Evolutionary conservation across 225 moss, liverwort and hornwort genomes (phyloP).

Genomic region (Bryoerythrophyllum caledonicum): DNA sequence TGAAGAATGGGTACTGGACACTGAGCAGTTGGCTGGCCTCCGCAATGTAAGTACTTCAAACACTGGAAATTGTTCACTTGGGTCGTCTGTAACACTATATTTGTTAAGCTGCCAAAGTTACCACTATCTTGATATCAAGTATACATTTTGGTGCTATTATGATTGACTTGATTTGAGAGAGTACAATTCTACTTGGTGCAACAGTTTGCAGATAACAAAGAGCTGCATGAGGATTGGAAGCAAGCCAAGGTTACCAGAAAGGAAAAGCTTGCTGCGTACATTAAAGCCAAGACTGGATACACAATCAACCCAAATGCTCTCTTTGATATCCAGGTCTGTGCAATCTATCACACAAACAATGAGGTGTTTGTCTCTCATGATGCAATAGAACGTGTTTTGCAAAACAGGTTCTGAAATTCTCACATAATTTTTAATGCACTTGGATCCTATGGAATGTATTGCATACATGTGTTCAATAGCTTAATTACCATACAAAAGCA

Average conservation of each 20-base stretch:
- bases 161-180: neutral
- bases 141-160: neutral
- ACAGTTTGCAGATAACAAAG: slow-evolving; percentile 73
- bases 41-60: slow-evolving; percentile 43
- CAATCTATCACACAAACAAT: too few species aligned
- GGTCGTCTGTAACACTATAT: too few species aligned
- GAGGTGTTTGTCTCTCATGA: too few species aligned
- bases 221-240: slow-evolving; percentile 74
- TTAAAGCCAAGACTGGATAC: slow-evolving; percentile 72
- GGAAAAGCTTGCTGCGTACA: slow-evolving; percentile 63
- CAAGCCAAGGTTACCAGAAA: slow-evolving; percentile 68
- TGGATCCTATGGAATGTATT: too few species aligned
- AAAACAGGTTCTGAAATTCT: too few species aligned
- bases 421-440: too few species aligned
- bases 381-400: too few species aligned
- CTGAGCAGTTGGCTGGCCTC: slow-evolving; percentile 58
- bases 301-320: slow-evolving; percentile 64
- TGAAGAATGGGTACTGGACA: slow-evolving; percentile 78
- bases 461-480: too few species aligned
- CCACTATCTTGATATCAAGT: too few species aligned
- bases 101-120: too few species aligned
- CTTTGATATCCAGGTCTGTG: slow-evolving; percentile 70
- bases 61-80: too few species aligned
- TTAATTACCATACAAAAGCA: too few species aligned
- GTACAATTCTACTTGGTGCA: neutral